A percentile compares a stretch with the other conserved stretches of the same genome.
phyloP scores from a whole-genome alignment of 805 yeast species.

The Candida piceae region DNA sequence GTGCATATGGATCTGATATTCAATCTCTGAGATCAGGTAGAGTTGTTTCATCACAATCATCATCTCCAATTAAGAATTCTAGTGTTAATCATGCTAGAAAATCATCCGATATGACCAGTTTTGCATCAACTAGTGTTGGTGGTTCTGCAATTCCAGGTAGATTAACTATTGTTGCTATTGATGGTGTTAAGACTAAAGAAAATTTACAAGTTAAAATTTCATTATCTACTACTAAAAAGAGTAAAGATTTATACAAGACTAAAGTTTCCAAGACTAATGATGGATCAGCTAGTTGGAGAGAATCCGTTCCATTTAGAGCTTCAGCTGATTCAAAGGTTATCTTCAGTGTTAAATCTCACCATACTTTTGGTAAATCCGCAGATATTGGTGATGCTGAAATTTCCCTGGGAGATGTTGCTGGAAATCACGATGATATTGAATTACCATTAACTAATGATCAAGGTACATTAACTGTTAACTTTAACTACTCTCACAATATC shows the following conservation, averaged over 20 bases:
- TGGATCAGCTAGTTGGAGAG: conserved; percentile 53
- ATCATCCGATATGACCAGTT: conserved; percentile 31
- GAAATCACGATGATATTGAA: conserved; percentile 38
- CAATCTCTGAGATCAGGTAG: conserved; percentile 32
- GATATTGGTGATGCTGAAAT: conserved; percentile 59
- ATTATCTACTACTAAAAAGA: conserved; percentile 33
- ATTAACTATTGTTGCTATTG: conserved; percentile 40
- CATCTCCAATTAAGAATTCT: conserved; percentile 8
- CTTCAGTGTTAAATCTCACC: conserved; percentile 61
- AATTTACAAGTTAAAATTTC: conserved; percentile 49
- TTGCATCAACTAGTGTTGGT: conserved; percentile 32
- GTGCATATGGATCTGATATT: conserved; percentile 27
- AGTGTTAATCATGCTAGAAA: conserved; percentile 11
- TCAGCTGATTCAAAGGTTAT: conserved; percentile 54
- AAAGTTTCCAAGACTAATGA: conserved; percentile 47
- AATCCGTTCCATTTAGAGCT: conserved; percentile 63
- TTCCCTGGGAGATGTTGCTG: conserved; percentile 44
- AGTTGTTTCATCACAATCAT: conserved; percentile 11
- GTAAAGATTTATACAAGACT: conserved; percentile 62
- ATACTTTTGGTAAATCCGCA: conserved; percentile 64
- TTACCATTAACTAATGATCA: conserved; percentile 36
- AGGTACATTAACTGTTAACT: conserved; percentile 35
- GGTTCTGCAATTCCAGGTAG: conserved; percentile 48
- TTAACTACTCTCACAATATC: conserved; percentile 26
- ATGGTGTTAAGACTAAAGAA: conserved; percentile 16